These are phyloP conservation scores for Claviceps fusiformis DNA, from an alignment of 2,329 filamentous ascomycete genomes.

Conservation along the genomic window DNA sequence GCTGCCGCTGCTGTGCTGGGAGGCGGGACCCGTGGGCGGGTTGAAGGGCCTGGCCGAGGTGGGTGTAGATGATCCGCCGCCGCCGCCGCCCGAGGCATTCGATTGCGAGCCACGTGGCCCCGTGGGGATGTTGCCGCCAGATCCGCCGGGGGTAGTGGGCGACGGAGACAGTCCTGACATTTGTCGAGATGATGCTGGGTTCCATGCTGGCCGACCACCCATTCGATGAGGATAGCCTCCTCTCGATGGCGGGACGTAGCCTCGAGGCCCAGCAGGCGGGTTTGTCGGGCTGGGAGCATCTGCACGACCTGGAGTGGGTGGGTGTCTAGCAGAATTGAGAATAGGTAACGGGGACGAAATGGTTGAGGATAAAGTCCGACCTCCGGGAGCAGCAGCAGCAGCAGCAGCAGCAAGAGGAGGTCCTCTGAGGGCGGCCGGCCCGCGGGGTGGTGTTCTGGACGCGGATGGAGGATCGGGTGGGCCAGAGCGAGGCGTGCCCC, in stretches of 20 bases:
- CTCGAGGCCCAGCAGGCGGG: conserved; percentile 41
- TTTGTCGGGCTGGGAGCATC: conserved; percentile 32
- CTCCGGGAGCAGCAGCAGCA: conserved; percentile 25
- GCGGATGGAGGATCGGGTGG: conserved; percentile 16
- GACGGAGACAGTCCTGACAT: conserved; percentile 21
- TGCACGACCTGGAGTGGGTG: conserved; percentile 22
- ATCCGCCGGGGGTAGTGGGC: conserved; percentile 27
- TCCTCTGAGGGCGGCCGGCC: conserved; percentile 37
- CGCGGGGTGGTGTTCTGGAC: conserved; percentile 37
- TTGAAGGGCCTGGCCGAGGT: conserved; percentile 36
- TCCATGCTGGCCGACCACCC: conserved; percentile 33
- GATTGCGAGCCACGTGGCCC: conserved; percentile 27
- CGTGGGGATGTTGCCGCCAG: conserved; percentile 31
- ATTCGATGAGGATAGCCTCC: conserved; percentile 32
- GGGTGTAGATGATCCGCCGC: conserved; percentile 25
- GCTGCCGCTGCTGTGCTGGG: conserved; percentile 21
- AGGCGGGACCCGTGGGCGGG: conserved; percentile 41
- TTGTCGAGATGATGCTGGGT: conserved; percentile 19
- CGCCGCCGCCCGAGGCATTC: conserved; percentile 7
- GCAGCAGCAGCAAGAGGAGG: conserved; percentile 22
- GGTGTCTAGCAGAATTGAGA: conserved; percentile 16
- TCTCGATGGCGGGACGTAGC: conserved; percentile 32
- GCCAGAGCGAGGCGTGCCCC: conserved; percentile 16
- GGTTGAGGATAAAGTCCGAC: conserved; percentile 25
- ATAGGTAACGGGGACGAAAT: conserved; percentile 22